phyloP scores from a whole-genome alignment of 345 rosid genomes.

The Rhodomyrtus tomentosa region DNA sequence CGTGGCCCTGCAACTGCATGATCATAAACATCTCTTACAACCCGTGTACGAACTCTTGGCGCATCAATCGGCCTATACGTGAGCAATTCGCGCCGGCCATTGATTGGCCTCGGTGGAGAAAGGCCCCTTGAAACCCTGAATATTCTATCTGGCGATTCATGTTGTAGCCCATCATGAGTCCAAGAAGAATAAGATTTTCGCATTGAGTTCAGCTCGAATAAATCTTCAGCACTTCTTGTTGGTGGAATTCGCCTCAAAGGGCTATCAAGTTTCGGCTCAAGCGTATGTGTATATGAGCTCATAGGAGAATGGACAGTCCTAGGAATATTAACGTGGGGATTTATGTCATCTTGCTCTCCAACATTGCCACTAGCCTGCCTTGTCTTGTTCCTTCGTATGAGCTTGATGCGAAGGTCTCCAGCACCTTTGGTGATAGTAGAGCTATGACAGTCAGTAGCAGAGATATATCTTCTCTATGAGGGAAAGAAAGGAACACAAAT shows the following conservation, averaged over 20 bases:
- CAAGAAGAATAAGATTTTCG: conserved; percentile 13
- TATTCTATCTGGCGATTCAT: conserved; percentile 18
- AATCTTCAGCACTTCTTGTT: conserved; percentile 4
- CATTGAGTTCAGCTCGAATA: conserved; percentile 1
- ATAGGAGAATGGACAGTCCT: conserved; percentile 1
- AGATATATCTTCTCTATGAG: not conserved
- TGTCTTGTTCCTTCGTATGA: conserved; percentile 13
- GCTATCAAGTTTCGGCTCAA: conserved; percentile 3
- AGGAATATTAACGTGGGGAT: not conserved
- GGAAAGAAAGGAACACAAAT: not conserved
- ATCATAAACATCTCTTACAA: not conserved
- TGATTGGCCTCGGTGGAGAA: conserved; percentile 10
- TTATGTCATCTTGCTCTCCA: conserved; percentile 2
- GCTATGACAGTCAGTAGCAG: not conserved
- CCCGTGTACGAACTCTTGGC: not conserved
- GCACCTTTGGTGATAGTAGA: conserved; percentile 17
- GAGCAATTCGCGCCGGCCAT: conserved; percentile 7
- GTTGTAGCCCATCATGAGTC: not conserved
- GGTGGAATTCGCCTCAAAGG: conserved; percentile 6
- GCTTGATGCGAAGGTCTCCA: conserved; percentile 7
- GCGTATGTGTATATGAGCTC: conserved; percentile 2
- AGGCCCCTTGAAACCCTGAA: not conserved
- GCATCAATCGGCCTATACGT: conserved; percentile 2
- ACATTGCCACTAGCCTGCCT: not conserved
- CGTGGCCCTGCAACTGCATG: not conserved